Evolutionary conservation across 768 basidiomycete species (phyloP).

Genomic region (Trametes coccinea): DNA sequence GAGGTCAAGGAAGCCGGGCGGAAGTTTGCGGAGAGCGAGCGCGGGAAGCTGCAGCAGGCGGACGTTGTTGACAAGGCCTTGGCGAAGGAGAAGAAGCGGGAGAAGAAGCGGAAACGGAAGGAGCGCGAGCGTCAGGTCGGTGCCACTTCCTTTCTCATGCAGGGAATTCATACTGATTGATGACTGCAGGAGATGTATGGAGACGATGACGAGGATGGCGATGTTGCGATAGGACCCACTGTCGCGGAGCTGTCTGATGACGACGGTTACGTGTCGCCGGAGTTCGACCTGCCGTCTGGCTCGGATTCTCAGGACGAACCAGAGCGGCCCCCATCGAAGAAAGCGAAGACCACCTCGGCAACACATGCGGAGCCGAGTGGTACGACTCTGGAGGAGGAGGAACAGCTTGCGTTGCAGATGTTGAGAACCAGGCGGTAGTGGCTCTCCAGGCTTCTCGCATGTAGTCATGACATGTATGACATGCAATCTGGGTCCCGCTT

Average conservation of each 20-base stretch:
- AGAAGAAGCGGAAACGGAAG: conserved; percentile 92
- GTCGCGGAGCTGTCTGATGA: conserved; percentile 39
- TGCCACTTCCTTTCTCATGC: not conserved
- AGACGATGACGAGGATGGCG: conserved; percentile 23
- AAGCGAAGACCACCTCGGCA: not conserved
- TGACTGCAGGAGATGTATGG: conserved; percentile 1
- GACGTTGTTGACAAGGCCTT: conserved; percentile 80
- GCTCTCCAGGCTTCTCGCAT: too few species aligned
- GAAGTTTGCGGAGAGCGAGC: conserved; percentile 72
- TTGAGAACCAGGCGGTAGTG: conserved; percentile 22
- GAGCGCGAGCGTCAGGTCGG: conserved; percentile 54
- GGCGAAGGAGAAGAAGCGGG: conserved; percentile 83
- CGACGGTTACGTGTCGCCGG: conserved; percentile 73
- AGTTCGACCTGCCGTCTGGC: conserved; percentile 47
- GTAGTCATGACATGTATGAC: too few species aligned
- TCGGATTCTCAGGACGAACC: conserved; percentile 16
- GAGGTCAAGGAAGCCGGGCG: conserved; percentile 65
- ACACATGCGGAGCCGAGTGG: not conserved
- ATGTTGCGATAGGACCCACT: conserved; percentile 22
- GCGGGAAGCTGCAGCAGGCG: conserved; percentile 64
- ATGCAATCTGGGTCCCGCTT: too few species aligned
- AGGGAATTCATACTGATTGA: not conserved
- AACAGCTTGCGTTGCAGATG: conserved; percentile 25
- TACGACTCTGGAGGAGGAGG: conserved; percentile 22
- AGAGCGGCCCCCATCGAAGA: conserved; percentile 19